Base-by-base conservation (phyloP, 768 basidiomycete genomes). In the Phlegmacium glaucopus region DNA sequence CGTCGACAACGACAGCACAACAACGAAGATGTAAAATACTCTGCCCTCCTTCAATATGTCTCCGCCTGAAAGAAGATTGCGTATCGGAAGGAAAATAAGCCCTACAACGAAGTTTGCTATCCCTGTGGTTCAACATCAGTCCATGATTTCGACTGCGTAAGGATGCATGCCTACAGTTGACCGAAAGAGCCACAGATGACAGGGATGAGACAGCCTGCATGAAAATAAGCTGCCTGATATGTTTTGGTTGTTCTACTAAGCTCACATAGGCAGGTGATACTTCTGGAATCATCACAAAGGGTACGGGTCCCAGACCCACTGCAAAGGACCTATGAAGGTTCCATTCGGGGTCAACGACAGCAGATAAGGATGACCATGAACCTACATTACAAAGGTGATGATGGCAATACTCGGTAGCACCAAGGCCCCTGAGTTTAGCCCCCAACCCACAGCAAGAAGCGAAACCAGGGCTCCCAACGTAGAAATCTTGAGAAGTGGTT, bases 201-300 rank as follows among this genome's bases (percentile, higher is more conserved):
- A 90, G 69, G 2, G 87, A 81, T 17, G 87, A 89, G n/a, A 89
- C 84, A 37, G 88, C 88, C 84, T 89, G 45, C 25, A 38, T 49
- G 25, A 50, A 46, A 17, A 49, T 49, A 45, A 38, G 42, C 18
- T 17, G 16, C 25, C 16, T 34, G 29, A 36, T 9, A 18, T n/a
- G 4, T 32, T 29, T 43, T n/a, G 36, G 48, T 26, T 18, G 16
- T n/a, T 29, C 12, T 26, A 43, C 1, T 15, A 35, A 41, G 35
- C 88, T 51, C 63, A 87, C 91, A 57, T 87, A 77, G 42, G 77
- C 65, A 1, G 92, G 92, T 2, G 93, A 86, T 16, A 96, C 82
- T 60, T 97, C 94, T 12, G 93, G 83, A 27, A 95, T 83, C 64
- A 97, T 84, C 32, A 98, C 82, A 60, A 94, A 98, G 0, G 95